Evolutionary conservation across 1,284 basidiomycete genomes (phyloP).

Genomic region (Cryptococcus sp.): DNA sequence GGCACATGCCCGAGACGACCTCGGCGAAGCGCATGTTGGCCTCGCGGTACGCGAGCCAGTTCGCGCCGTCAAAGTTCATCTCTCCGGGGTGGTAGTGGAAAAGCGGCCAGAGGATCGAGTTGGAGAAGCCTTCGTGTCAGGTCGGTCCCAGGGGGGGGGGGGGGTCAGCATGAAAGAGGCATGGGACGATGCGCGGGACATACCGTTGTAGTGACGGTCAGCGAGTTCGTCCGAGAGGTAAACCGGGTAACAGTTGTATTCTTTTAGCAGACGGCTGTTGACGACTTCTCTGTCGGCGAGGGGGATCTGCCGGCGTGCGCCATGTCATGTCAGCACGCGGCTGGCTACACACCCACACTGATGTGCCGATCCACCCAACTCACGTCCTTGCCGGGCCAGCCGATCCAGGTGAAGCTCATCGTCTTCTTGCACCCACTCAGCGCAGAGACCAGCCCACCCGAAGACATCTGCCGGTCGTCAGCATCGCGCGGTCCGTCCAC

Average conservation of each 20-base stretch:
- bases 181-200: slow-evolving; percentile 2
- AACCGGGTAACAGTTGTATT: slow-evolving; percentile 96
- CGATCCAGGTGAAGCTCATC: slow-evolving; percentile 93
- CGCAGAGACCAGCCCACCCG: slow-evolving; percentile 89
- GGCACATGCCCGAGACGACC: slow-evolving; percentile 71
- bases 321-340: slow-evolving; percentile 29
- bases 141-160: too few species aligned
- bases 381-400: slow-evolving; percentile 61
- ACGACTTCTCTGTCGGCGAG: slow-evolving; percentile 78
- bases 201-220: slow-evolving; percentile 93
- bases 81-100: slow-evolving; percentile 99
- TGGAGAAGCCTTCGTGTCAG: slow-evolving; percentile 65
- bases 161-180: neutral
- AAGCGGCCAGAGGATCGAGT: slow-evolving; percentile 98
- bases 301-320: slow-evolving; percentile 69
- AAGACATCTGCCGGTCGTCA: slow-evolving; percentile 64
- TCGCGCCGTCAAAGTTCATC: slow-evolving; percentile 98
- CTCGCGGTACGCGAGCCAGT: slow-evolving; percentile 96
- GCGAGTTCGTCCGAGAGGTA: slow-evolving; percentile 97
- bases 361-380: too few species aligned
- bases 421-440: slow-evolving; percentile 94
- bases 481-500: neutral
- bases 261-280: slow-evolving; percentile 82
- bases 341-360: too few species aligned
- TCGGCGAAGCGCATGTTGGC: slow-evolving; percentile 95